These are phyloP conservation scores for Petrea volubilis DNA, from an alignment of 257 asterid genomes.

Conservation along the genomic window DNA sequence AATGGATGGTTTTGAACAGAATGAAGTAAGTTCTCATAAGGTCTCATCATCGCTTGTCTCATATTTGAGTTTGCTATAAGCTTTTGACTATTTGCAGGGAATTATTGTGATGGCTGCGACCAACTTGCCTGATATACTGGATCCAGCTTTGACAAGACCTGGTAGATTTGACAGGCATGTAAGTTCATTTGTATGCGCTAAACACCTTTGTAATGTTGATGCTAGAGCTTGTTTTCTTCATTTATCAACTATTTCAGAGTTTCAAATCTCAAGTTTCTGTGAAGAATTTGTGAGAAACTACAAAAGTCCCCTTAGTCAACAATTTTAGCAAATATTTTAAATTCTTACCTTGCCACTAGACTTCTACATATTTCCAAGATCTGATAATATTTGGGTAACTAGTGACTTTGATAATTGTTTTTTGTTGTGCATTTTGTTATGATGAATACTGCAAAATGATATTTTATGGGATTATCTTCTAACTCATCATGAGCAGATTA, in stretches of 20 bases:
- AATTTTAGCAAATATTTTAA: background rate
- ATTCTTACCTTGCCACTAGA: background rate
- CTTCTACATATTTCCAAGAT: no score
- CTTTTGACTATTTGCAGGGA: conserved; percentile 41
- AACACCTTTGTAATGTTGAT: background rate
- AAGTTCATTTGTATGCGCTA: conserved; percentile 32
- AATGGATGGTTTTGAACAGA: conserved; percentile 90
- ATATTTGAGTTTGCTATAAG: background rate
- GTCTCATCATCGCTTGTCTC: background rate
- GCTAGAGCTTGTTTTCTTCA: background rate
- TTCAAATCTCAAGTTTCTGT: background rate
- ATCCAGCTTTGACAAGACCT: conserved; percentile 85
- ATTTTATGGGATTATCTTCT: background rate
- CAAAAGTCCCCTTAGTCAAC: background rate
- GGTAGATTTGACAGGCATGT: conserved; percentile 91
- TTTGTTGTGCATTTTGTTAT: background rate
- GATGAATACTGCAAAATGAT: background rate
- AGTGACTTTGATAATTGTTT: no score
- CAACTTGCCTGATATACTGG: conserved; percentile 81
- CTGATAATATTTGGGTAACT: no score
- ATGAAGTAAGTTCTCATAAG: conserved; percentile 46
- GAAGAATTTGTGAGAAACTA: background rate
- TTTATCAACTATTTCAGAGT: background rate
- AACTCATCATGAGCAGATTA: background rate
- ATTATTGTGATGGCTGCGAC: conserved; percentile 87